Conservation (phyloP, 2,329 filamentous ascomycete species). For the Metarhizium brunneum region DNA sequence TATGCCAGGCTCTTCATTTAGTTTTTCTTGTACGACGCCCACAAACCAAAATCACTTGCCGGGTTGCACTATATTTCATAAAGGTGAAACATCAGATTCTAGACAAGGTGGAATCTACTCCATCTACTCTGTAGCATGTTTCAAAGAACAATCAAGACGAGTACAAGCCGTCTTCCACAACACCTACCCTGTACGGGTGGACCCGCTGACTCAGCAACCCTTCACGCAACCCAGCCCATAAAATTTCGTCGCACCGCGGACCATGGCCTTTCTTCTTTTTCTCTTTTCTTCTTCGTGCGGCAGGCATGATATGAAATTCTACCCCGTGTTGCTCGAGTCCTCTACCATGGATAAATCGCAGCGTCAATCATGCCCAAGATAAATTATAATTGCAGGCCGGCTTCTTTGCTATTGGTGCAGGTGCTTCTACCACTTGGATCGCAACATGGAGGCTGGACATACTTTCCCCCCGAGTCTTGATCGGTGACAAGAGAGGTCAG, state of each 20-base stretch:
- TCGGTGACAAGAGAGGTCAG: neutral
- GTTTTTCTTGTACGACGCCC: too few species aligned
- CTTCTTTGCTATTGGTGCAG: constrained; percentile 38
- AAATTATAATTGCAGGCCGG: constrained; percentile 67
- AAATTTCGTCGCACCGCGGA: constrained; percentile 16
- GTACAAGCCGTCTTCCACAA: neutral
- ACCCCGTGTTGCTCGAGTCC: constrained; percentile 73
- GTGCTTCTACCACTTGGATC: constrained; percentile 19
- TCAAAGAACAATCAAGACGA: too few species aligned
- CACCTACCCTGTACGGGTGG: neutral
- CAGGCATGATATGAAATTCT: constrained; percentile 59
- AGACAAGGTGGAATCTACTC: too few species aligned
- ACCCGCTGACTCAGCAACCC: constrained; percentile 3
- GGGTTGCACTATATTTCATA: too few species aligned
- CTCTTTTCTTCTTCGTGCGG: constrained; percentile 66
- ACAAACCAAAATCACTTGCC: too few species aligned
- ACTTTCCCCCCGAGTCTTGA: neutral
- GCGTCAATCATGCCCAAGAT: constrained; percentile 78
- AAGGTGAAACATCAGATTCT: too few species aligned
- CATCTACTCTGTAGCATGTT: too few species aligned
- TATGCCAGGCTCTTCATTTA: too few species aligned
- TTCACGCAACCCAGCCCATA: constrained; percentile 11
- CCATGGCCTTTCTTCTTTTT: constrained; percentile 27
- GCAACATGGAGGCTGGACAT: constrained; percentile 11
- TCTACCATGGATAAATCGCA: constrained; percentile 43